Evolutionary conservation across 768 basidiomycete species (phyloP), one percentile per base, ranked within the genome.

Genomic region (Phlegmacium glaucopus): DNA sequence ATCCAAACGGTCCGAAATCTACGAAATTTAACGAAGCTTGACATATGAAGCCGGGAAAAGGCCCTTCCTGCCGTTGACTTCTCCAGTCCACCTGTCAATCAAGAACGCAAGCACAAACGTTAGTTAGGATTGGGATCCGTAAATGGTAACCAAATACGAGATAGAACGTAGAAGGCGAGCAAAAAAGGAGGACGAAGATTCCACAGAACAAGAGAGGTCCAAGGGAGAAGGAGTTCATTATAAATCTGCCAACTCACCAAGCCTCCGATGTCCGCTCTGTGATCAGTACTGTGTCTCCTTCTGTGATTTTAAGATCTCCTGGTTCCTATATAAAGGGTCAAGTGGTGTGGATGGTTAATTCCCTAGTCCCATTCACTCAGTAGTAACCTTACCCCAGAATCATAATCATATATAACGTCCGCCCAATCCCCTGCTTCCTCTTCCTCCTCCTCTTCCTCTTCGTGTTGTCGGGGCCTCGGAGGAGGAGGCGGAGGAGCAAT

Each of bases 361-460:
- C 29, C 7, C 11, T 18, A 15, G 43, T 16, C 28, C 22, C 41
- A 35, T 10, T 44, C 43, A 45, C 25, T 32, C 32, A 39, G 36
- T 28, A 36, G 18, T 9, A 18, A 27, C 61, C 63, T 18, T 54
- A 89, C 88, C 56, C 70, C 69, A 42, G 87, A 82, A 36, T 68
- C 68, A 67, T 87, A 91, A 50, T 87, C 87, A 58, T 90, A 91
- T 63, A 88, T 55, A 4, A 72, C 89, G 56, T 90, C 82, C 12
- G 79, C 87, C 89, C 89, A 91, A 51, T 87, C 84, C 4, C 85
- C 87, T 29, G 66, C 56, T 8, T 56, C 57, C 42, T 66, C 71
- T 28, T 71, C 57, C 44, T 66, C 64, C 44, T 66, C 66, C 16
- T 66, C 71, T 28, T 71, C 57, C 44, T 66, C 64, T 44, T 66